These are phyloP conservation scores for Fusarium marasasianum DNA, from an alignment of 2,329 filamentous ascomycete species.

Conservation along the genomic window DNA sequence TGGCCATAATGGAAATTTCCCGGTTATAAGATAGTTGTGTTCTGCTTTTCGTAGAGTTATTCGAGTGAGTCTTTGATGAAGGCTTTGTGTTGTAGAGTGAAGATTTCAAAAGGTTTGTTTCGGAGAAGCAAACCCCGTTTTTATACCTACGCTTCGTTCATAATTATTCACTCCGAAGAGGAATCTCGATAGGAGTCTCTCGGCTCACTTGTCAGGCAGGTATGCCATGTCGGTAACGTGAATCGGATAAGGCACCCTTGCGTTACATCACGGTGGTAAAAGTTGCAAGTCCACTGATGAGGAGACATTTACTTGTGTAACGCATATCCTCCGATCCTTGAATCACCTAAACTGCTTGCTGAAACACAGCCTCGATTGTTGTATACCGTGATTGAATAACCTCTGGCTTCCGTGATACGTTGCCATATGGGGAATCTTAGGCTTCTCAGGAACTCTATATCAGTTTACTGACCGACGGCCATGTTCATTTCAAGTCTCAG, in stretches of 20 bases:
- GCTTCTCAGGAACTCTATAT: not conserved
- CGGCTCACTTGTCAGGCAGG: rapidly evolving
- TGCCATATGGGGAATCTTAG: rapidly evolving
- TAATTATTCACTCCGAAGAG: rapidly evolving
- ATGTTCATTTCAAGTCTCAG: no score
- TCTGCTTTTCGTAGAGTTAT: rapidly evolving
- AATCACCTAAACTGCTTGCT: not conserved
- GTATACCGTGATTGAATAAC: rapidly evolving
- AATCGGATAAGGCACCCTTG: not conserved
- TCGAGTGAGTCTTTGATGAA: rapidly evolving
- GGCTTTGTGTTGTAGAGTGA: rapidly evolving
- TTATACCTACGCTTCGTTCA: not conserved
- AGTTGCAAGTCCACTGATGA: rapidly evolving
- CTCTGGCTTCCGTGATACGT: not conserved
- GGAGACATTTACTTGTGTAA: rapidly evolving
- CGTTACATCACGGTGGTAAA: no score
- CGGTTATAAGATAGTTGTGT: rapidly evolving
- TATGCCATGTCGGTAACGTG: rapidly evolving
- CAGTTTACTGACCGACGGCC: not conserved
- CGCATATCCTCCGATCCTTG: not conserved
- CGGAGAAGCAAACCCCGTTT: rapidly evolving
- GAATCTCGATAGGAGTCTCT: rapidly evolving
- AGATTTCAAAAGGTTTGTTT: rapidly evolving
- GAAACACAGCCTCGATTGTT: not conserved
- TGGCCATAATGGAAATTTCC: not conserved